Conservation (phyloP, 2,329 filamentous ascomycete species). For the Beauveria rudraprayagi region DNA sequence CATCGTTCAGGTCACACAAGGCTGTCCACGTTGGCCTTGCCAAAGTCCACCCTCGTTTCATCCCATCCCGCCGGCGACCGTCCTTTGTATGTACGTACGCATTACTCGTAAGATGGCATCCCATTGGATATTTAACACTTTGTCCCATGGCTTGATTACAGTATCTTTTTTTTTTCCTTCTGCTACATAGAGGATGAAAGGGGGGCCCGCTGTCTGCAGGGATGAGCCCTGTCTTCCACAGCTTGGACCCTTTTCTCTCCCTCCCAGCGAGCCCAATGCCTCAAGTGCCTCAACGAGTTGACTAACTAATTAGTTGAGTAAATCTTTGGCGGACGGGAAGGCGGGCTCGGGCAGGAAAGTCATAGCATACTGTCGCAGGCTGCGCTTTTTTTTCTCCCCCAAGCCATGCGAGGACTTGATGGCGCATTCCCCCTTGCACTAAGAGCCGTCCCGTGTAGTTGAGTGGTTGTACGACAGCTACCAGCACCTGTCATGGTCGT, state of each 20-base stretch:
- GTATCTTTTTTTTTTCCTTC: background rate
- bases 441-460: background rate
- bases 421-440: background rate
- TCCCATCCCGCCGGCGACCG: background rate
- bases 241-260: background rate
- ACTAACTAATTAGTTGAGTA: too few relatives aligned
- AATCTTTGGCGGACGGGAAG: background rate
- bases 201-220: background rate
- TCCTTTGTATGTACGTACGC: background rate
- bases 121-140: too few relatives aligned
- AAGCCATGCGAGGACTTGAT: background rate
- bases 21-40: background rate
- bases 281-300: background rate
- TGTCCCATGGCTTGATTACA: background rate
- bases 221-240: background rate
- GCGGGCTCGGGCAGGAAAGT: background rate
- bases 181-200: background rate
- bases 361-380: slow-evolving; percentile 3
- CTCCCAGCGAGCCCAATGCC: background rate
- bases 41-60: background rate
- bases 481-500: background rate
- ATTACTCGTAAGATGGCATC: background rate
- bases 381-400: background rate
- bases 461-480: background rate
- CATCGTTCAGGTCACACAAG: background rate